These are phyloP conservation scores for Canavalia ensiformis DNA, from an alignment of 306 rosid species.

Conservation along the genomic window DNA sequence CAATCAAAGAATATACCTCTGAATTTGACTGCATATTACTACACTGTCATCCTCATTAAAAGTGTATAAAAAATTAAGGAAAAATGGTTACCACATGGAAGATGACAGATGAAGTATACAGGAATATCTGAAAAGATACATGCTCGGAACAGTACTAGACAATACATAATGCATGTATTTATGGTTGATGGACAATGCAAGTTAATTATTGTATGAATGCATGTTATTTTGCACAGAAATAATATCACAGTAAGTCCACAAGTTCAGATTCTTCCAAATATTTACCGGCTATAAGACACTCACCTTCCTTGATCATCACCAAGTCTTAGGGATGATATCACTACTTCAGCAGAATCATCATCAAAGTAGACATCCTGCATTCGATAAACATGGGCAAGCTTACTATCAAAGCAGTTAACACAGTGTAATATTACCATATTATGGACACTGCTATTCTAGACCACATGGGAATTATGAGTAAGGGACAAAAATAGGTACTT, in stretches of 20 bases:
- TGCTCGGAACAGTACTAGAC: constrained; percentile 8
- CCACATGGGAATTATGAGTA: neutral
- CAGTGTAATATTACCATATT: neutral
- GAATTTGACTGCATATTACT: neutral
- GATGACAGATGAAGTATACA: constrained; percentile 17
- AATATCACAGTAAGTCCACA: neutral
- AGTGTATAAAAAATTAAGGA: neutral
- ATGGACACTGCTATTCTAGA: neutral
- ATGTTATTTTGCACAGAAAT: constrained; percentile 7
- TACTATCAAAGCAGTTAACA: constrained; percentile 14
- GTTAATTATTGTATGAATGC: neutral
- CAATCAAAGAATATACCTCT: neutral
- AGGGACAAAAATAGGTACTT: neutral
- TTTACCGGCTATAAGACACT: constrained; percentile 47
- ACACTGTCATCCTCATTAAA: constrained; percentile 6
- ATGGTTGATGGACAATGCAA: neutral
- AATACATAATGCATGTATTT: neutral
- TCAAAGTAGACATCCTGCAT: constrained; percentile 95
- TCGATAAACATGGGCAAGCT: constrained; percentile 32
- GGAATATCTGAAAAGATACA: neutral
- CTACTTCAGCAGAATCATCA: constrained; percentile 97
- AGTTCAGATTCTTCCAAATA: constrained; percentile 5
- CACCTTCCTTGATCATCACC: constrained; percentile 98
- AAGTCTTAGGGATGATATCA: constrained; percentile 90
- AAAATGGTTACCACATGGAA: constrained; percentile 33